Evolutionary conservation across 495 filamentous ascomycete genomes (phyloP).

Genomic region (Penicillium pulvis): DNA sequence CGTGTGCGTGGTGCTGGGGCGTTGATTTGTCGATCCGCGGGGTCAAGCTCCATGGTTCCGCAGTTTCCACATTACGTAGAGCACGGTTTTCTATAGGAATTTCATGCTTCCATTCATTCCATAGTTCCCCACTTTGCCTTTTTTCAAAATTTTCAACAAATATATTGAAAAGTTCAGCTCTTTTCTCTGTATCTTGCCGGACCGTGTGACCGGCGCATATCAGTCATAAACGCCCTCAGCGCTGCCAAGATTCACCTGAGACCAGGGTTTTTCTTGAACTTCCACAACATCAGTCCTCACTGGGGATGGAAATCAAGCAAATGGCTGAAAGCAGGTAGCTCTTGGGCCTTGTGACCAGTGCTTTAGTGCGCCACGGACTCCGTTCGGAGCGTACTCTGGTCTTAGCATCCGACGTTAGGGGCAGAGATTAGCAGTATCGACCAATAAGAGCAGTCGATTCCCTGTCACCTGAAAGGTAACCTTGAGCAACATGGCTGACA

Average conservation of each 20-base stretch:
- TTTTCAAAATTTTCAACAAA: background rate
- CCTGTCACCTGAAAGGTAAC: background rate
- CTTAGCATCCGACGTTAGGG: background rate
- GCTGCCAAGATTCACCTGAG: background rate
- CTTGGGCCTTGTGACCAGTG: background rate
- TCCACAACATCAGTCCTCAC: background rate
- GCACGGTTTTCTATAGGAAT: background rate
- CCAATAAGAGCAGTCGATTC: background rate
- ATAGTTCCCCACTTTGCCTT: background rate
- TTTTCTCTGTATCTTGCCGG: background rate
- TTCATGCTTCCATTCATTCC: background rate
- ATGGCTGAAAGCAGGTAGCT: background rate
- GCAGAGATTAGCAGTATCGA: background rate
- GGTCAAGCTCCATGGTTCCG: slow-evolving; percentile 9
- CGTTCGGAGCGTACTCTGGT: background rate
- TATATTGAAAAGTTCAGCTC: no score
- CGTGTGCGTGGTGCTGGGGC: slow-evolving; percentile 22
- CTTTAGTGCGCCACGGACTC: background rate
- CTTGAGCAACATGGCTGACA: background rate
- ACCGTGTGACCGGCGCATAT: background rate
- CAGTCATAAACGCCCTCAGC: background rate
- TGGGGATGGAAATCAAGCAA: background rate
- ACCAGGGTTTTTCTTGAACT: background rate
- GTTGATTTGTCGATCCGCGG: slow-evolving; percentile 35
- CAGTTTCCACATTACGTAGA: background rate